These are phyloP conservation scores for Paracamarosporium sp. DNA, from an alignment of 2,329 filamentous ascomycete species.

Conservation along the genomic window DNA sequence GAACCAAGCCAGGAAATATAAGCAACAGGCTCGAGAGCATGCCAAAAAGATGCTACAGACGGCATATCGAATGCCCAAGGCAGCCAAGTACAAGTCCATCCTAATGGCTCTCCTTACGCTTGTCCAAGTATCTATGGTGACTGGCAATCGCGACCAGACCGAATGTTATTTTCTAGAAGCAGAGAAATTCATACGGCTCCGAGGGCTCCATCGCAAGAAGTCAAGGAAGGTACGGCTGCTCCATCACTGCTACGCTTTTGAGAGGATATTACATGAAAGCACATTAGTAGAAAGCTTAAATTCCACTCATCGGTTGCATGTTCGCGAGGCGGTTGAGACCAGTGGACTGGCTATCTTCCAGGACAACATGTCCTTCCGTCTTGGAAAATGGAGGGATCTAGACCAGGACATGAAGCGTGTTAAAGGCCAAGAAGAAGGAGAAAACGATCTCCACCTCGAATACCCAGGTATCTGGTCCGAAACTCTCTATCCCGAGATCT, in stretches of 20 bases:
- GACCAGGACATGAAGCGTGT: slow-evolving; percentile 38
- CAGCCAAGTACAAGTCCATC: slow-evolving; percentile 53
- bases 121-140: slow-evolving; percentile 46
- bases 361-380: slow-evolving; percentile 44
- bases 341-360: slow-evolving; percentile 23
- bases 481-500: slow-evolving; percentile 55
- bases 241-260: slow-evolving; percentile 57
- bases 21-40: slow-evolving; percentile 39
- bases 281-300: slow-evolving; percentile 20
- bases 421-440: slow-evolving; percentile 49
- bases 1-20: slow-evolving; percentile 38
- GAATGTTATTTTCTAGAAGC: slow-evolving; percentile 52
- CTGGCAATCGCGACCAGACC: slow-evolving; percentile 42
- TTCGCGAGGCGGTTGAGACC: slow-evolving; percentile 20
- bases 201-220: slow-evolving; percentile 48
- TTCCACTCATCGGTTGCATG: slow-evolving; percentile 16
- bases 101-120: slow-evolving; percentile 55
- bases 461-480: slow-evolving; percentile 48
- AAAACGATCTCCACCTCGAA: slow-evolving; percentile 55
- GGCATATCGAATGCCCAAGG: slow-evolving; percentile 43
- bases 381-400: slow-evolving; percentile 38
- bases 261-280: slow-evolving; percentile 56
- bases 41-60: slow-evolving; percentile 43
- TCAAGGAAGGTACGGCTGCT: slow-evolving; percentile 53
- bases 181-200: slow-evolving; percentile 52